Conservation (phyloP, 106 monocot species). For the Dactylorhiza incarnata region DNA sequence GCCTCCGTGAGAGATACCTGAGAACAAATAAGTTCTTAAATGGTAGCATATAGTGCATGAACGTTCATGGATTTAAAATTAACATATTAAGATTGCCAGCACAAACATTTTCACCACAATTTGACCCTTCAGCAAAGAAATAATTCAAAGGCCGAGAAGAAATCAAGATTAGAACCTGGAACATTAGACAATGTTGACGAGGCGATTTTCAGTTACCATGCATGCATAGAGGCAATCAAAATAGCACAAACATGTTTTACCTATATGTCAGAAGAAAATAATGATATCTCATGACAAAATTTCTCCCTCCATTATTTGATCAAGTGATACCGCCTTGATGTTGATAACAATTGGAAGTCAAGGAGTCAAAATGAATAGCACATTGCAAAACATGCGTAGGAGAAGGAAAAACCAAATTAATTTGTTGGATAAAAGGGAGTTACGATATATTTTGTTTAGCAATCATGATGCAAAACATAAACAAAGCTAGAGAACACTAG, state of each 20-base stretch:
- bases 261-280: not conserved
- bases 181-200: not conserved
- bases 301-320: not conserved
- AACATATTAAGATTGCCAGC: not conserved
- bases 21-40: slow-evolving; percentile 4
- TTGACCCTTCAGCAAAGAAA: not conserved
- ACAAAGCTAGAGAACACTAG: too few relatives aligned
- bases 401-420: not conserved
- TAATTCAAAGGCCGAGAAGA: not conserved
- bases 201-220: not conserved
- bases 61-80: not conserved
- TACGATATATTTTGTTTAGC: too few relatives aligned
- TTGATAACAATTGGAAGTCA: not conserved
- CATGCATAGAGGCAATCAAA: not conserved
- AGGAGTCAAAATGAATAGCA: not conserved
- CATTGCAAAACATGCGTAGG: not conserved
- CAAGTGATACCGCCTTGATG: too few relatives aligned
- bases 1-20: slow-evolving; percentile 89
- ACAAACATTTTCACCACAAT: not conserved
- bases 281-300: not conserved
- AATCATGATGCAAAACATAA: too few relatives aligned
- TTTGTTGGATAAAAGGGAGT: too few relatives aligned
- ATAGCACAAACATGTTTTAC: not conserved
- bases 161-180: not conserved
- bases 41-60: not conserved